Base-by-base conservation (phyloP, 345 rosid genomes). In the Ricinus communis region DNA sequence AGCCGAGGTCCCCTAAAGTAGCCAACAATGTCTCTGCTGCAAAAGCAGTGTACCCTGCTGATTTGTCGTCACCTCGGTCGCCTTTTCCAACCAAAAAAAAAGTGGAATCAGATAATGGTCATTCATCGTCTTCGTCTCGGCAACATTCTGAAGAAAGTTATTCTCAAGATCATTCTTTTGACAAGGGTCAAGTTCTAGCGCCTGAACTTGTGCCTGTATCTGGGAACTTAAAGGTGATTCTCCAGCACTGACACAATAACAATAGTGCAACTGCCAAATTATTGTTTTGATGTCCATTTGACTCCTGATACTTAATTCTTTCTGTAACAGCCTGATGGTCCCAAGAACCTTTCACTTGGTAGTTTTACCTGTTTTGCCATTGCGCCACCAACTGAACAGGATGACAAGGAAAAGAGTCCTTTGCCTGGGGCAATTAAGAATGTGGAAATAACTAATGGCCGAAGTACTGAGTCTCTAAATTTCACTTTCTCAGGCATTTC, bases 401-500 rank as follows among this genome's bases (percentile, higher is more conserved):
- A 68, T 45, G 72, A 66, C 57, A 73, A 79, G 9, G 79, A 68
- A 66, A 64, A 80, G 74, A 27, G 14, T 70, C 73, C 64, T 57
- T 65, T 71, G 14, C 71, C 56, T 0, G 58, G 73, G 36, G 70
- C 49, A 38, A 70, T 50, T 57, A 71, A 58, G 57, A 66, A 75
- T 46, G 78, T 27, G n/a, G 76, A 72, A 49, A 65, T 46, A 4
- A 40, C 51, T 28, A 41, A 31, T 30, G 79, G 61, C 47, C 72
- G 78, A 19, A 27, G 38, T 66, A 31, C 10, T 14, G 66, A 75
- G 56, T 68, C 76, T 8, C 51, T 72, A 77, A 79, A 79, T 75
- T 85, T 82, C 10, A 81, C 82, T 66, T 77, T 84, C 82, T 76
- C 82, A 8, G 87, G 85, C 71, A 66, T 62, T 27, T 77, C 70